phyloP scores from a whole-genome alignment of 768 basidiomycete species.

The Trametes cinnabarina region DNA sequence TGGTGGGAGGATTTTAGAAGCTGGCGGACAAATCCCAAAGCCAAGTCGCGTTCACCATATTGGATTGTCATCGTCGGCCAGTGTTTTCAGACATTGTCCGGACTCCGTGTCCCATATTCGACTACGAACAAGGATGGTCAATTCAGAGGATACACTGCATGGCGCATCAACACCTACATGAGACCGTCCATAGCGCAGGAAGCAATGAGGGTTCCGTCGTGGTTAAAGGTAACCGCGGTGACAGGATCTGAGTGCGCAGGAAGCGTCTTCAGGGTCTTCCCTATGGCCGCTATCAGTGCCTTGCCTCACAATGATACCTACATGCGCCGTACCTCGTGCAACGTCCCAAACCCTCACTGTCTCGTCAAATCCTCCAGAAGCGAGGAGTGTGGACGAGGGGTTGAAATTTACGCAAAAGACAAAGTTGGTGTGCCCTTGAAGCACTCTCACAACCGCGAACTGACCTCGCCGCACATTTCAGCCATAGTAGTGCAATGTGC shows the following conservation, averaged over 20 bases:
- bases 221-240: constrained; percentile 90
- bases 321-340: constrained; percentile 76
- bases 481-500: constrained; percentile 1
- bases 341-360: constrained; percentile 97
- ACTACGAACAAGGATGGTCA: constrained; percentile 40
- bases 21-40: background rate
- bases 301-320: too few relatives aligned
- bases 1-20: constrained; percentile 26
- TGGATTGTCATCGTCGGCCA: constrained; percentile 96
- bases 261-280: constrained; percentile 79
- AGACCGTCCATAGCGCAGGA: constrained; percentile 96
- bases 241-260: constrained; percentile 98
- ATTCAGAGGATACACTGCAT: too few relatives aligned
- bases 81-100: constrained; percentile 95
- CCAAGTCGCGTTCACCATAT: constrained; percentile 55
- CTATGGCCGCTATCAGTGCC: constrained; percentile 41
- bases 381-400: constrained; percentile 85
- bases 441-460: constrained; percentile 59
- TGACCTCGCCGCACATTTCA: constrained; percentile 13
- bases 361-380: constrained; percentile 94
- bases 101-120: constrained; percentile 98
- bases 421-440: constrained; percentile 88
- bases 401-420: constrained; percentile 94
- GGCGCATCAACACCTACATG: constrained; percentile 63
- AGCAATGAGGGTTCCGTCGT: constrained; percentile 91